Conservation (phyloP, 768 basidiomycete species). For the Podaxis sp. region DNA sequence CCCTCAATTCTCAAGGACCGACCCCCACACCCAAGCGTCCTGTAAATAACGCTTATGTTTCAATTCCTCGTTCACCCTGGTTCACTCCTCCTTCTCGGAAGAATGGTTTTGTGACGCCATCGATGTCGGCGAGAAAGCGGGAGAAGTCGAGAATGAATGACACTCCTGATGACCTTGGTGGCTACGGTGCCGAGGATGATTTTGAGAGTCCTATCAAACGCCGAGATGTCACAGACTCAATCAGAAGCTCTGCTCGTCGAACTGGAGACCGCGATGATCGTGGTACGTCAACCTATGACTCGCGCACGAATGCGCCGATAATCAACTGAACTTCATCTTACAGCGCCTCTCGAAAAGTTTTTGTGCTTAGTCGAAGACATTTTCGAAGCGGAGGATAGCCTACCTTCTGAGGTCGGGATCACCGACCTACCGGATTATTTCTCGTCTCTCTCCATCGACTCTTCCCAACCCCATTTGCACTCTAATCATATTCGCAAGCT, state of each 20-base stretch:
- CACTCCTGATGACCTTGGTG: slow-evolving; percentile 48
- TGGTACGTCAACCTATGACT: slow-evolving; percentile 38
- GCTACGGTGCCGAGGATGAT: slow-evolving; percentile 55
- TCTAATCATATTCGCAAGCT: slow-evolving; percentile 63
- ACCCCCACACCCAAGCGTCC: slow-evolving; percentile 35
- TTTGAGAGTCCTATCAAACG: slow-evolving; percentile 33
- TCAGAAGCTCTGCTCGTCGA: slow-evolving; percentile 53
- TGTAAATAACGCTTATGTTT: slow-evolving; percentile 45
- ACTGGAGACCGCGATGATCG: slow-evolving; percentile 79
- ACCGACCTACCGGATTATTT: slow-evolving; percentile 74
- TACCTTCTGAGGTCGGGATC: slow-evolving; percentile 48
- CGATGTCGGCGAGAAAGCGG: slow-evolving; percentile 19
- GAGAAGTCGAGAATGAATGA: slow-evolving; percentile 33
- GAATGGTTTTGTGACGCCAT: slow-evolving; percentile 16
- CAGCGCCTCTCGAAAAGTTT: slow-evolving; percentile 77
- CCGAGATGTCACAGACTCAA: slow-evolving; percentile 29
- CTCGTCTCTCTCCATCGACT: slow-evolving; percentile 58
- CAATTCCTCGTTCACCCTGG: slow-evolving; percentile 46
- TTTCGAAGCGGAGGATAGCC: slow-evolving; percentile 78
- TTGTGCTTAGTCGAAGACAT: slow-evolving; percentile 78
- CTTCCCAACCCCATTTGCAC: slow-evolving; percentile 60
- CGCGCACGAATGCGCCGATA: neutral
- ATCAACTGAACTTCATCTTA: slow-evolving; percentile 9
- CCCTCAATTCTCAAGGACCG: slow-evolving; percentile 17
- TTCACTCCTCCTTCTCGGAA: slow-evolving; percentile 42